Percentiles rank a stretch among this genome's conserved stretches.
Evolutionary conservation across 2,329 filamentous ascomycete genomes (phyloP).

Genomic region (Paecilomyces formosus): DNA sequence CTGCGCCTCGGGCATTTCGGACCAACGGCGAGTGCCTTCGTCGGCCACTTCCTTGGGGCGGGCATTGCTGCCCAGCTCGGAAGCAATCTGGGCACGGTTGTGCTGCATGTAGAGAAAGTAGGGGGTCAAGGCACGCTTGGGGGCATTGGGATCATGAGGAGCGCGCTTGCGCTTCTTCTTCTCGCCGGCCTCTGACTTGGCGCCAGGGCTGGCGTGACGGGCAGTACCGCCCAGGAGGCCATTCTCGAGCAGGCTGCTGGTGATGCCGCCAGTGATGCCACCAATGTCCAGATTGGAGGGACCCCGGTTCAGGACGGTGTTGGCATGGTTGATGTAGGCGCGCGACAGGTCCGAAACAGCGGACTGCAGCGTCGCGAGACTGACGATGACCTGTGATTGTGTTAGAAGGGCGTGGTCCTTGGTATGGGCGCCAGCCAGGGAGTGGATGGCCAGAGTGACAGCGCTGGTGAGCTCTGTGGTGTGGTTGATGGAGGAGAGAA

Average conservation of each 20-base stretch:
- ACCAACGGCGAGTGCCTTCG: constrained; percentile 82
- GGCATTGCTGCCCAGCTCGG: constrained; percentile 65
- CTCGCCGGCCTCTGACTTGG: constrained; percentile 47
- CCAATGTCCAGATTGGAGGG: constrained; percentile 47
- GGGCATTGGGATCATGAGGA: constrained; percentile 82
- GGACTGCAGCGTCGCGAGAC: constrained; percentile 70
- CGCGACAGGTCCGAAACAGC: constrained; percentile 71
- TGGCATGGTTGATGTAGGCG: constrained; percentile 83
- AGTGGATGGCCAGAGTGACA: constrained; percentile 5
- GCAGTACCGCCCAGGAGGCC: constrained; percentile 29
- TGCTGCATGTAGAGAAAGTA: constrained; percentile 94
- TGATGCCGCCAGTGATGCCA: constrained; percentile 28
- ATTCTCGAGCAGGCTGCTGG: constrained; percentile 37
- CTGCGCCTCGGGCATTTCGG: constrained; percentile 64
- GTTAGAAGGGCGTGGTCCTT: constrained; percentile 16
- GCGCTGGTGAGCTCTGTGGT: constrained; percentile 5
- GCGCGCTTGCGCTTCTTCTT: constrained; percentile 89
- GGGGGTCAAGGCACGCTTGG: constrained; percentile 86
- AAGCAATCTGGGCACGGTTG: constrained; percentile 73
- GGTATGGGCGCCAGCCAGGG: background rate
- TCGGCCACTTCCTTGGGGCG: constrained; percentile 82
- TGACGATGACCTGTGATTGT: constrained; percentile 58
- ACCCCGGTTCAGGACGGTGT: constrained; percentile 66
- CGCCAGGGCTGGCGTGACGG: constrained; percentile 28
- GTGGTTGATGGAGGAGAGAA: constrained; percentile 7